Percentiles rank a stretch among this genome's conserved stretches.
phyloP scores from a whole-genome alignment of 768 basidiomycete species.

The Crepidotus variabilis region DNA sequence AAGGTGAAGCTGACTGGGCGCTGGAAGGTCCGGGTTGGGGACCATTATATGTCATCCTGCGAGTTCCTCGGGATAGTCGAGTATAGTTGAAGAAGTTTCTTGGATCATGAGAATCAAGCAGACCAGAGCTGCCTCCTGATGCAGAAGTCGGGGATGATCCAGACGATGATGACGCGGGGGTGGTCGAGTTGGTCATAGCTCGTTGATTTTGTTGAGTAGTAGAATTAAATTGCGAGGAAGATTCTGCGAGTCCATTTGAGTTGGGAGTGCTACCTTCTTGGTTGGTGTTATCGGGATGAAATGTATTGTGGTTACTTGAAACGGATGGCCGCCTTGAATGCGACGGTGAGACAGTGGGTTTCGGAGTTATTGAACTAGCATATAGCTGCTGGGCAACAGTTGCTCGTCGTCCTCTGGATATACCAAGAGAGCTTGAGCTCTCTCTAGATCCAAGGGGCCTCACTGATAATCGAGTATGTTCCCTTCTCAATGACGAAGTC shows the following conservation, averaged over 20 bases:
- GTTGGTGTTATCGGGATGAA: slow-evolving; percentile 1
- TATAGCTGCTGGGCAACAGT: slow-evolving; percentile 24
- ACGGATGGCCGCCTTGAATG: neutral
- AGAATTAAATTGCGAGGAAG: neutral
- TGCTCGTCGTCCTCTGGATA: slow-evolving; percentile 14
- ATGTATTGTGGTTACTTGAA: slow-evolving; percentile 6
- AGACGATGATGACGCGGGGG: neutral
- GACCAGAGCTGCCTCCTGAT: neutral
- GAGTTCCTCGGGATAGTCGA: slow-evolving; percentile 19
- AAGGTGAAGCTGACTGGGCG: neutral
- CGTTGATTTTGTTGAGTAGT: neutral
- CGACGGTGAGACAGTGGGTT: neutral
- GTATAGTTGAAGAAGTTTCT: slow-evolving; percentile 20
- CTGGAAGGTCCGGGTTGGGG: slow-evolving; percentile 8
- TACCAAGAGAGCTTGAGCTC: neutral
- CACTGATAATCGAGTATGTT: neutral
- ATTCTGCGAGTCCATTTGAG: neutral
- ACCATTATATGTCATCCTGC: slow-evolving; percentile 19
- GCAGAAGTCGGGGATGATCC: neutral
- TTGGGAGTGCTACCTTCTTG: neutral
- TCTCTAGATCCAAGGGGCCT: slow-evolving; percentile 10
- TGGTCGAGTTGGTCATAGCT: neutral
- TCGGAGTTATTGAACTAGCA: slow-evolving; percentile 15
- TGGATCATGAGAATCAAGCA: slow-evolving; percentile 17
- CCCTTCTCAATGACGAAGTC: neutral